Conservation (phyloP, 352 stramenopile genomes). For the Phytophthora quininea region DNA sequence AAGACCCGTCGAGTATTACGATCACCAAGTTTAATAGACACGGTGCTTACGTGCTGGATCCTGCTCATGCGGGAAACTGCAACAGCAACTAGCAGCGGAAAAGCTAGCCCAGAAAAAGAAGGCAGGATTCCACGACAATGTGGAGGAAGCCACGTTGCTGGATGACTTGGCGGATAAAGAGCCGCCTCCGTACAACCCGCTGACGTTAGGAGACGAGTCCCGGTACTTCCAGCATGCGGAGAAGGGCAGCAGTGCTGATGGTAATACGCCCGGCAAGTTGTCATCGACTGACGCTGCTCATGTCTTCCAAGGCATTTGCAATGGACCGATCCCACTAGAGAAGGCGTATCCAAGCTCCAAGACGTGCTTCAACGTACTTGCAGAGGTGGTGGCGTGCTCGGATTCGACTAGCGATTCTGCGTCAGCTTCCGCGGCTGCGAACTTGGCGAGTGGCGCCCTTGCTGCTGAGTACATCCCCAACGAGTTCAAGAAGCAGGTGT, state of each 20-base stretch:
- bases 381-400: conserved; percentile 69
- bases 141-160: conserved; percentile 69
- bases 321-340: conserved; percentile 50
- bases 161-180: conserved; percentile 69
- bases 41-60: conserved; percentile 82
- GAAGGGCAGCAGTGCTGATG: conserved; percentile 28
- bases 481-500: conserved; percentile 89
- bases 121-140: conserved; percentile 51
- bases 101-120: conserved; percentile 51
- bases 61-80: conserved; percentile 66
- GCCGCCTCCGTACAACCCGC: conserved; percentile 67
- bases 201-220: conserved; percentile 84
- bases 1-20: conserved; percentile 66
- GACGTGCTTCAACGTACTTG: conserved; percentile 60
- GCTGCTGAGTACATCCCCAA: conserved; percentile 80
- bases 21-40: conserved; percentile 90
- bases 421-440: conserved; percentile 56
- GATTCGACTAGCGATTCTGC: conserved; percentile 60
- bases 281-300: conserved; percentile 38
- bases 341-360: conserved; percentile 61
- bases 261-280: conserved; percentile 24
- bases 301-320: conserved; percentile 55
- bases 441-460: conserved; percentile 55
- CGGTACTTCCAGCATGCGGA: conserved; percentile 78
- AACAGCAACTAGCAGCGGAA: conserved; percentile 30